These are phyloP conservation scores for Stephania japonica DNA, from an alignment of 164 flowering plant species.

Conservation along the genomic window DNA sequence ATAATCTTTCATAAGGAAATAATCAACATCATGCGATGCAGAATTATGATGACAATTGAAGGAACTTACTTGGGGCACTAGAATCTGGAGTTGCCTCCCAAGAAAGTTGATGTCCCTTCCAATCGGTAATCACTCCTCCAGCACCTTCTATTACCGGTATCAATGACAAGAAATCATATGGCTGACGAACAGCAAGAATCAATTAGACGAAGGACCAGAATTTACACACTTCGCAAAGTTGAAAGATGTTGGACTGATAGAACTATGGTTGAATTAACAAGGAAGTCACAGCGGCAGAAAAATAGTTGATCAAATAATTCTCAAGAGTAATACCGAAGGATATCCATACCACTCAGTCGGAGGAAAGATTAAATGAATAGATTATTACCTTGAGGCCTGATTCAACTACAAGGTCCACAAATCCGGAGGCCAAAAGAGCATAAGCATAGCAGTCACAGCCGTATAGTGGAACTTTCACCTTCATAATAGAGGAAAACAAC, in stretches of 20 bases:
- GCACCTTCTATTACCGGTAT: conserved; percentile 95
- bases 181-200: conserved; percentile 38
- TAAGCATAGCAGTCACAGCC: conserved; percentile 99
- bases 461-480: conserved; percentile 95
- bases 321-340: neutral
- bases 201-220: neutral
- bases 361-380: neutral
- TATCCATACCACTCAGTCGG: neutral
- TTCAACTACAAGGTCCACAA: conserved; percentile 91
- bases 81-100: conserved; percentile 85
- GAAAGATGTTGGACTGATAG: neutral
- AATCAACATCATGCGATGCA: neutral
- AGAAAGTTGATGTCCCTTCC: conserved; percentile 65
- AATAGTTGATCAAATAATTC: neutral
- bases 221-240: neutral
- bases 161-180: conserved; percentile 86
- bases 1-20: neutral
- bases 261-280: neutral
- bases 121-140: conserved; percentile 85
- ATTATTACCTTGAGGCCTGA: conserved; percentile 85
- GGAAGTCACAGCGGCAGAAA: neutral
- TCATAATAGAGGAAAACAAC: conserved; percentile 16
- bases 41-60: neutral
- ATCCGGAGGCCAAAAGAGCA: conserved; percentile 92
- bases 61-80: conserved; percentile 50